Base-by-base conservation (phyloP, 768 basidiomycete genomes). In the Lactifluus echinatus region DNA sequence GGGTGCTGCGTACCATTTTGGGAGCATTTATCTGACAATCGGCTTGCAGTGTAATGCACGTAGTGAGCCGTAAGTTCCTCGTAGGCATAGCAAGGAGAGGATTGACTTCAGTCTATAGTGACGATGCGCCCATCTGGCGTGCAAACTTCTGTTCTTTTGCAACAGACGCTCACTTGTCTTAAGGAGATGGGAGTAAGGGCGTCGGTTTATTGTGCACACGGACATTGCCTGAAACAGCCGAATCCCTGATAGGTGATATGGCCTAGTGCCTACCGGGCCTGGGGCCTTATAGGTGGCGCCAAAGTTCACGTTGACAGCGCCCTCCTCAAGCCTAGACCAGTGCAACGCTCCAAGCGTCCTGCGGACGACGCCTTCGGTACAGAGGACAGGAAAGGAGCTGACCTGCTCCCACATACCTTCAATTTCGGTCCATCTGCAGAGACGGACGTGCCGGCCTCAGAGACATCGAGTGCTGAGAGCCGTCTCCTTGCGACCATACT, bases 21-120 rank as follows among this genome's bases (percentile, higher is more conserved):
- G 4, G 39, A n/a, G 55, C 34, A 23, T 21, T n/a, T 23, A 37
- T 12, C 21, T 52, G 37, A 65, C 62, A 52, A 63, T 50, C 57
- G n/a, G 44, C 28, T 42, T 55, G 21, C 66, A 89, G 88, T 28
- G 85, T 89, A 63, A 87, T 89, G 87, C 87, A 90, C 65, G 78
- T 88, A 42, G 72, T 87, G 63, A 86, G 85, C 17, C 66, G 88
- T 87, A 69, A 60, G 83, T 70, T 31, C 57, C 50, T 7, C 6
- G 46, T 50, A 31, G 33, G 29, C 50, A 52, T 65, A 55, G 28
- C n/a, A 53, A 37, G 55, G 40, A 31, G 51, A 23, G 15, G 12
- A 11, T 39, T 48, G 14, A 29, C 45, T 56, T 43, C 47, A 46
- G 15, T 36, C 55, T 50, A 5, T 62, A 90, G 88, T 90, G 67